Evolutionary conservation across 305 asterid genomes (phyloP).

Genomic region (Plantago coronopus): DNA sequence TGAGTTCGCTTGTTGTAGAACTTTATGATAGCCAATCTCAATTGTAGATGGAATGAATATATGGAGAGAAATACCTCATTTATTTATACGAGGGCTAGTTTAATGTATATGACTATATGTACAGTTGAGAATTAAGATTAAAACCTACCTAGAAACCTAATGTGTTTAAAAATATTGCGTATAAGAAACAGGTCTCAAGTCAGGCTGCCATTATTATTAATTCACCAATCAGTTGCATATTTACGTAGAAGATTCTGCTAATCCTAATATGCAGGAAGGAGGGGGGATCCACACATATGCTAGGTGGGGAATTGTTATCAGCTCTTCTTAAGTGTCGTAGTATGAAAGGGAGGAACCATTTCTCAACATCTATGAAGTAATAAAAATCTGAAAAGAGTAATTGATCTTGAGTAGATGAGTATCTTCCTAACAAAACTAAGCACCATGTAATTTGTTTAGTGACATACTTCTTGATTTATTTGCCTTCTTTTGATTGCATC

Average conservation of each 20-base stretch:
- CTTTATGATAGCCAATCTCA: too few species aligned
- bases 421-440: conserved; percentile 20
- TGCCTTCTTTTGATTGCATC: conserved; percentile 73
- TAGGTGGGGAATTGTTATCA: too few species aligned
- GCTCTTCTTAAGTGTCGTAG: conserved; percentile 1
- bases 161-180: not conserved
- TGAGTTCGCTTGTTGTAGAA: too few species aligned
- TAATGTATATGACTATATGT: not conserved
- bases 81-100: too few species aligned
- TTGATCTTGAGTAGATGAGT: conserved; percentile 6
- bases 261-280: too few species aligned
- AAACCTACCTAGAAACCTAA: not conserved
- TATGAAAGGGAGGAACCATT: conserved; percentile 13
- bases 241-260: too few species aligned
- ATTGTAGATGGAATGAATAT: too few species aligned
- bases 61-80: too few species aligned
- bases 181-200: not conserved
- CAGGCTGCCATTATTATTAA: not conserved
- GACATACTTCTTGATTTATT: conserved; percentile 76
- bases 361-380: not conserved
- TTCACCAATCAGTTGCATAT: not conserved
- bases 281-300: too few species aligned
- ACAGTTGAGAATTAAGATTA: too few species aligned
- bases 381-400: conserved; percentile 1
- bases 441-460: conserved; percentile 18